Percentiles rank a stretch among this genome's conserved stretches.
These are phyloP conservation scores for Trichoderma sp. DNA, from an alignment of 2,329 filamentous ascomycete species.

Conservation along the genomic window DNA sequence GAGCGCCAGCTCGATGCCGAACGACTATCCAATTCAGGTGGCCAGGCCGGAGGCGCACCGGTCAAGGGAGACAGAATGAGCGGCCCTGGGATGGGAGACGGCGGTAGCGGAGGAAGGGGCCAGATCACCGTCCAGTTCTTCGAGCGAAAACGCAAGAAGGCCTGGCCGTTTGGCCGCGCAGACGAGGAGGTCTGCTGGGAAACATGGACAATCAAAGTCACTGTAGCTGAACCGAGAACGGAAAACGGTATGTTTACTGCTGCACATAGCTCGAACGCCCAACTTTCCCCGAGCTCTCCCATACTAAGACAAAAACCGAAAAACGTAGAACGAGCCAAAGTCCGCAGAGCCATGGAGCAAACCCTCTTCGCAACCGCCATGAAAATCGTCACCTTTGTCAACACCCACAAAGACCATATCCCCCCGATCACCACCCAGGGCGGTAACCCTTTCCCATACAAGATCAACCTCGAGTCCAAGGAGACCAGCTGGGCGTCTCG, in stretches of 20 bases:
- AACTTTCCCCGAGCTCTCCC: neutral
- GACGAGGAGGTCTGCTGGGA: conserved; percentile 98
- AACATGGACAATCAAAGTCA: conserved; percentile 90
- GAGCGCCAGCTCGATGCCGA: conserved; percentile 73
- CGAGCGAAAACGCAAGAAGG: conserved; percentile 83
- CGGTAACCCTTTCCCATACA: conserved; percentile 93
- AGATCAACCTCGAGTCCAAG: conserved; percentile 85
- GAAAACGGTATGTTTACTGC: conserved; percentile 69
- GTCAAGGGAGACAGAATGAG: conserved; percentile 43
- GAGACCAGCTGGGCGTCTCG: conserved; percentile 73
- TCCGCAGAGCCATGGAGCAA: conserved; percentile 86
- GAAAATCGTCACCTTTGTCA: conserved; percentile 87
- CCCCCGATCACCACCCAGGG: conserved; percentile 94
- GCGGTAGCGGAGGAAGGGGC: conserved; percentile 63
- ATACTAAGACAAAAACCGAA: neutral
- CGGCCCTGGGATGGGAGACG: conserved; percentile 26
- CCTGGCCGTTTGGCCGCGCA: conserved; percentile 70
- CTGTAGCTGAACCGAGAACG: conserved; percentile 84
- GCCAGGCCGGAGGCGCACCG: conserved; percentile 15
- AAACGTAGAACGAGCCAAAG: conserved; percentile 74
- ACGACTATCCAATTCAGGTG: conserved; percentile 41
- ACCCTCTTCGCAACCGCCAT: conserved; percentile 83
- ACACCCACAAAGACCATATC: conserved; percentile 91
- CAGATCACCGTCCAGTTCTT: conserved; percentile 90
- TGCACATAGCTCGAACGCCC: neutral